Conservation (phyloP, 345 rosid genomes). For the Salix dunnii region DNA sequence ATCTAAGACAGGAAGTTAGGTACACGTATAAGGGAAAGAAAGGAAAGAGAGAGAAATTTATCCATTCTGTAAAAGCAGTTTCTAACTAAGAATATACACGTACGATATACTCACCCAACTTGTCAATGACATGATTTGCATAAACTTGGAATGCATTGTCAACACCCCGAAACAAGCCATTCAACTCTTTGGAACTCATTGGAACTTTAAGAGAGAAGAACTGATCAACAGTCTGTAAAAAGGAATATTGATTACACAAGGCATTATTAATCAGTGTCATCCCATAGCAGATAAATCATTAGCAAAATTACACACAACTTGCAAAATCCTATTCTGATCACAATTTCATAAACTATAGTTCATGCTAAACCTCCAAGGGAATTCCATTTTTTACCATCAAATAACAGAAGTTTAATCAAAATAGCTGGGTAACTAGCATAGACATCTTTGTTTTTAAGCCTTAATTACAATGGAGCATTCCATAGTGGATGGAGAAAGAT, state of each 20-base stretch:
- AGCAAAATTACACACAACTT: background rate
- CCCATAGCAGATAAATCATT: background rate
- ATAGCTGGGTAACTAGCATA: background rate
- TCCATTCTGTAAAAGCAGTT: background rate
- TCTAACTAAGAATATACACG: constrained; percentile 12
- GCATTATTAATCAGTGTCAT: background rate
- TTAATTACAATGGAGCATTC: background rate
- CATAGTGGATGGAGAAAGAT: no score
- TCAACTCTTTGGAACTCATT: constrained; percentile 75
- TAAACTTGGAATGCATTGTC: constrained; percentile 95
- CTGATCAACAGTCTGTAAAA: constrained; percentile 90
- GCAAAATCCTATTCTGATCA: background rate
- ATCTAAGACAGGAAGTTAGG: no score
- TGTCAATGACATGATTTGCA: constrained; percentile 68
- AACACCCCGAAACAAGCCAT: constrained; percentile 69
- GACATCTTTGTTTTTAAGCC: background rate
- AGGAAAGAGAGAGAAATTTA: background rate
- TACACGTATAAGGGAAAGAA: background rate
- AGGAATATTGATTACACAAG: background rate
- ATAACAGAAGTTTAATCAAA: background rate
- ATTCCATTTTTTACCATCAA: background rate
- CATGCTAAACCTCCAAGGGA: background rate
- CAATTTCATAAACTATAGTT: background rate
- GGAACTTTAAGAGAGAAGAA: constrained; percentile 85
- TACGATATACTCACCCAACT: constrained; percentile 61